Evolutionary conservation across 139 green algal genomes (phyloP), one percentile per base, ranked within the genome.

Genomic region (Picochlorum sp.): DNA sequence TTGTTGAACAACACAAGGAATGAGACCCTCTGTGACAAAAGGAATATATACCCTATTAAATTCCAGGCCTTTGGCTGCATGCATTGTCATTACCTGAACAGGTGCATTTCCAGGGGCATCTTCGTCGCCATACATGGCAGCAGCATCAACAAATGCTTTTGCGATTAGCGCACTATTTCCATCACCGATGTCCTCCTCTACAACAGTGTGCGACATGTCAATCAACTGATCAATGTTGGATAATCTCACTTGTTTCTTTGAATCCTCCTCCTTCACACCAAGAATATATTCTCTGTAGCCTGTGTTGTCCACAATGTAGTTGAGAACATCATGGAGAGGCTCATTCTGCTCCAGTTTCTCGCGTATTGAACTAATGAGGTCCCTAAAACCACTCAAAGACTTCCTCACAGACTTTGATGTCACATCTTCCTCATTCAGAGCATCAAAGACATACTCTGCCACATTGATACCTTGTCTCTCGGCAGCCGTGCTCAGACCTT

Each of bases 11-110:
- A 41, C 34, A 41, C 34, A 21, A 4, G 69, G 69, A 6, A 71
- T 9, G 10, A 24, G 7, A 45, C 44, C 51, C 11, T 76, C 62
- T 32, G 50, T 51, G 41, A 44, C 71, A 37, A 63, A 63, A 28
- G 72, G 60, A 10, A 88, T 66, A 44, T 84, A 84, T 1, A 86
- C 78, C 2, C 49, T 54, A 13, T 75, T 45, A 34, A 82, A 88
- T 68, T 88, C 82, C 13, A 86, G 73, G 10, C 82, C 82, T 51
- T 88, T 88, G 28, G 79, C 69, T 1, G 68, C 67, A 67, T 88
- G 82, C 47, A 88, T 57, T 2, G 82, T 86, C 71, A 80, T 79
- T 11, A 88, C 62, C 4, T 70, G 70, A 57, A 86, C 82, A 18
- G 52, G 34, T 14, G 64, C 63, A 13, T 67, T 61, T 14, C 49